phyloP scores from a whole-genome alignment of 192 early-diverging fungal species.

The Coemansia sp. region DNA sequence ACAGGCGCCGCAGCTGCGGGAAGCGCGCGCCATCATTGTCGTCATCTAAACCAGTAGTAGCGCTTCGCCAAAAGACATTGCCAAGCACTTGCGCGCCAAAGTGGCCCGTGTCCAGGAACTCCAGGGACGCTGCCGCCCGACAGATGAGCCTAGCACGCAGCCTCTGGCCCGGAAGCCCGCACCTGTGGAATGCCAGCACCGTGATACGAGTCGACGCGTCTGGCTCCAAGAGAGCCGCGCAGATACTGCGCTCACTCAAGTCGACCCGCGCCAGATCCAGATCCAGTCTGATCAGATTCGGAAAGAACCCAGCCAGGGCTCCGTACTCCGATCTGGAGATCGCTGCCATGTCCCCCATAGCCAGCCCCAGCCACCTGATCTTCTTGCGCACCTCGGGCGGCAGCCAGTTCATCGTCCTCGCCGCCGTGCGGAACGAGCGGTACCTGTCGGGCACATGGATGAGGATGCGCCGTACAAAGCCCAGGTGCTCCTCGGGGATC shows the following conservation, averaged over 20 bases:
- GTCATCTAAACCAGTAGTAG: too few species aligned
- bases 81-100: neutral
- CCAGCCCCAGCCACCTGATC: conserved; percentile 24
- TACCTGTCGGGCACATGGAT: conserved; percentile 13
- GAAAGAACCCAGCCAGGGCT: conserved; percentile 25
- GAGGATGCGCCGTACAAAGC: conserved; percentile 11
- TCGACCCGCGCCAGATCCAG: conserved; percentile 10
- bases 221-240: conserved; percentile 1
- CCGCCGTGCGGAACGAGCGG: conserved; percentile 24
- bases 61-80: conserved; percentile 7
- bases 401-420: conserved; percentile 18
- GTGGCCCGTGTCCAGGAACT: conserved; percentile 13
- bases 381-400: conserved; percentile 11
- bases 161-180: neutral
- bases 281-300: conserved; percentile 1
- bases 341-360: conserved; percentile 6
- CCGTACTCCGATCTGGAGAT: conserved; percentile 34
- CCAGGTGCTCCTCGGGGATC: neutral
- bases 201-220: neutral
- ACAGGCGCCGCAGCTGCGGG: neutral
- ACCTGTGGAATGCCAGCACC: conserved; percentile 2
- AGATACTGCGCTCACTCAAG: conserved; percentile 1
- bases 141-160: conserved; percentile 5
- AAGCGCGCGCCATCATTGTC: neutral
- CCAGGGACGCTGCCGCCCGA: neutral